A percentile compares a stretch with the other conserved stretches of the same genome.
Conservation (phyloP, 108 stramenopile species). For the Pseudonitzschia multistriata region DNA sequence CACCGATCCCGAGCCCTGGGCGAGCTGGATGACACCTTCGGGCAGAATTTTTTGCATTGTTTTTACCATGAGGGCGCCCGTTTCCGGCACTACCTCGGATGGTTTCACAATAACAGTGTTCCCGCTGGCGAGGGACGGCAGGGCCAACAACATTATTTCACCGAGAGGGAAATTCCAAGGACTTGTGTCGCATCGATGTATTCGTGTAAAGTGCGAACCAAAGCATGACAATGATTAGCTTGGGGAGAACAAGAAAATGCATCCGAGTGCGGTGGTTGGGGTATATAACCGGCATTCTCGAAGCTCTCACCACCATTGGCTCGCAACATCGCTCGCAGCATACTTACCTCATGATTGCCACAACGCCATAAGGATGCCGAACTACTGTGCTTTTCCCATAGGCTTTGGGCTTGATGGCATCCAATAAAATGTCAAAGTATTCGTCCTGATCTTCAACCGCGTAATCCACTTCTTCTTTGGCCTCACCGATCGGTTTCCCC, state of each 20-base stretch:
- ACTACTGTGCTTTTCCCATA: constrained; percentile 47
- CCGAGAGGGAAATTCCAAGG: constrained; percentile 89
- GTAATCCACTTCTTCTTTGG: constrained; percentile 63
- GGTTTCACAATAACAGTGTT: constrained; percentile 90
- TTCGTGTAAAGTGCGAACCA: background rate
- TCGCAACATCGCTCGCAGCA: background rate
- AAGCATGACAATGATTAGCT: background rate
- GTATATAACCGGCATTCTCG: background rate
- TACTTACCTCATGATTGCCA: constrained; percentile 47
- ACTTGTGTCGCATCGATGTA: constrained; percentile 10
- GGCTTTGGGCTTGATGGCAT: constrained; percentile 48
- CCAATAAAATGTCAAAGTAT: constrained; percentile 57
- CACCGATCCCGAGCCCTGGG: constrained; percentile 85
- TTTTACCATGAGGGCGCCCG: constrained; percentile 49
- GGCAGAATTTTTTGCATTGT: constrained; percentile 63
- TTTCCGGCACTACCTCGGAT: constrained; percentile 89
- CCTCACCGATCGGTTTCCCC: constrained; percentile 78
- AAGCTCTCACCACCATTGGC: background rate
- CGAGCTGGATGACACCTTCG: constrained; percentile 68
- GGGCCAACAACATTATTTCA: constrained; percentile 81
- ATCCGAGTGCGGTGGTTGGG: background rate
- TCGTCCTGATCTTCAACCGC: constrained; percentile 56
- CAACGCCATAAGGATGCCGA: constrained; percentile 81
- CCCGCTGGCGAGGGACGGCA: constrained; percentile 64
- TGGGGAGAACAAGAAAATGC: background rate